Evolutionary conservation across 768 basidiomycete genomes (phyloP).

Genomic region (Russula ochroleuca): DNA sequence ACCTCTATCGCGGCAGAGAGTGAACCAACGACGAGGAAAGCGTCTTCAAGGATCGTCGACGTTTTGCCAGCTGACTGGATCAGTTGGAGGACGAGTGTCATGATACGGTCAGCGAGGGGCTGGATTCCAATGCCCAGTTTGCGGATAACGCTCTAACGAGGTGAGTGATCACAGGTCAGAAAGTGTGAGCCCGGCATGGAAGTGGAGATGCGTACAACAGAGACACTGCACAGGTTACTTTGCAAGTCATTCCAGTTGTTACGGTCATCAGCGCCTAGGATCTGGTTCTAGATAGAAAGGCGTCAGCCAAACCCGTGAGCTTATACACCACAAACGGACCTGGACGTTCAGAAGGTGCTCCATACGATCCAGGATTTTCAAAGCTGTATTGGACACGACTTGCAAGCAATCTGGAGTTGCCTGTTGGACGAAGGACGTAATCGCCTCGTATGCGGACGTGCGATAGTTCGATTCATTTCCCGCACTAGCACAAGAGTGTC

Average conservation of each 20-base stretch:
- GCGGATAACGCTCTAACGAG: slow-evolving; percentile 69
- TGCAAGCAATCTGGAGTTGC: slow-evolving; percentile 73
- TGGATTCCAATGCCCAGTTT: slow-evolving; percentile 79
- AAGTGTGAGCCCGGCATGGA: background rate
- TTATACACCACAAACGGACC: slow-evolving; percentile 40
- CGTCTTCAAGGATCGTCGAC: slow-evolving; percentile 93
- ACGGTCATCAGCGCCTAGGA: slow-evolving; percentile 90
- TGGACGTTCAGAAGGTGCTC: slow-evolving; percentile 82
- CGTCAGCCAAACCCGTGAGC: slow-evolving; percentile 2
- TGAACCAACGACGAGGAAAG: slow-evolving; percentile 89
- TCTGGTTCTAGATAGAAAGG: slow-evolving; percentile 61
- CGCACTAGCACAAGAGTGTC: slow-evolving; percentile 42
- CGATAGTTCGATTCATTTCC: slow-evolving; percentile 90
- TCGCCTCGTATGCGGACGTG: slow-evolving; percentile 94
- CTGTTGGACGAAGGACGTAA: slow-evolving; percentile 80
- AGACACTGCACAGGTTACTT: slow-evolving; percentile 88
- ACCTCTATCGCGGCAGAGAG: slow-evolving; percentile 67
- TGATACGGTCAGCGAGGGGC: slow-evolving; percentile 89
- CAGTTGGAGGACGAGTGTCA: slow-evolving; percentile 84
- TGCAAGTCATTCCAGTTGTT: slow-evolving; percentile 99
- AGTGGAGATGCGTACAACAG: slow-evolving; percentile 55
- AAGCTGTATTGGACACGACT: slow-evolving; percentile 76
- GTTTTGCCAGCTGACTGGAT: slow-evolving; percentile 87
- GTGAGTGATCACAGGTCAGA: background rate
- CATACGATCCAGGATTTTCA: slow-evolving; percentile 84